These are phyloP conservation scores for Rhizopogon sp. DNA, from an alignment of 768 basidiomycete species.

Conservation along the genomic window DNA sequence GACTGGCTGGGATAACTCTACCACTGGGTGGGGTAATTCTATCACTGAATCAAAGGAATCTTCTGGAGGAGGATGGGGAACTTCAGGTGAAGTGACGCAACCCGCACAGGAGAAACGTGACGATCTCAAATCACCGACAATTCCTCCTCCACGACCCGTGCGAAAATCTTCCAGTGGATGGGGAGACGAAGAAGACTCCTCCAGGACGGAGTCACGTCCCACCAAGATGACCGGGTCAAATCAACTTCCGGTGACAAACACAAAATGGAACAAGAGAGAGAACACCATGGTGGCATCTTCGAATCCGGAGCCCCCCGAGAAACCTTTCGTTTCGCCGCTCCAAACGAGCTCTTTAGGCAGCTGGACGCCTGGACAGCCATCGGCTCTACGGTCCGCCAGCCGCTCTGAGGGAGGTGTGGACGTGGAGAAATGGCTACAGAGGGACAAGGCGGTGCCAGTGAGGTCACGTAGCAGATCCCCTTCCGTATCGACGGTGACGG, in stretches of 20 bases:
- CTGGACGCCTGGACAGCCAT: not conserved
- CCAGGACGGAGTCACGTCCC: conserved; percentile 1
- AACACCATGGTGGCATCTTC: too few relatives aligned
- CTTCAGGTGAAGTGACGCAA: not conserved
- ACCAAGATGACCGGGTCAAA: conserved; percentile 20
- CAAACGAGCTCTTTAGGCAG: not conserved
- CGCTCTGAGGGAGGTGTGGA: not conserved
- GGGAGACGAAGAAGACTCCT: conserved; percentile 4
- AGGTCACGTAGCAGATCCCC: not conserved
- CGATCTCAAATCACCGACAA: not conserved
- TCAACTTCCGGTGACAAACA: conserved; percentile 10
- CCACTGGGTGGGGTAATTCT: not conserved
- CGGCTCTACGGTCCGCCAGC: not conserved
- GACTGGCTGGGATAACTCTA: too few relatives aligned
- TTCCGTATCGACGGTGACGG: not conserved
- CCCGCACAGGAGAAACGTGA: not conserved
- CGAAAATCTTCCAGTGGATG: not conserved
- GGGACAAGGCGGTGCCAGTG: not conserved
- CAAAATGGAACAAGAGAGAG: conserved; percentile 11
- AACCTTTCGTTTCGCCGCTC: not conserved
- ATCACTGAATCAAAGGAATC: too few relatives aligned
- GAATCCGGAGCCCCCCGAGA: not conserved
- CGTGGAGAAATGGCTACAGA: not conserved
- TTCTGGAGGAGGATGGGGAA: not conserved
- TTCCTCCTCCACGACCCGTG: conserved; percentile 20